These are phyloP conservation scores for Staphylotrichum longicolle DNA, from an alignment of 495 filamentous ascomycete genomes.

Conservation along the genomic window DNA sequence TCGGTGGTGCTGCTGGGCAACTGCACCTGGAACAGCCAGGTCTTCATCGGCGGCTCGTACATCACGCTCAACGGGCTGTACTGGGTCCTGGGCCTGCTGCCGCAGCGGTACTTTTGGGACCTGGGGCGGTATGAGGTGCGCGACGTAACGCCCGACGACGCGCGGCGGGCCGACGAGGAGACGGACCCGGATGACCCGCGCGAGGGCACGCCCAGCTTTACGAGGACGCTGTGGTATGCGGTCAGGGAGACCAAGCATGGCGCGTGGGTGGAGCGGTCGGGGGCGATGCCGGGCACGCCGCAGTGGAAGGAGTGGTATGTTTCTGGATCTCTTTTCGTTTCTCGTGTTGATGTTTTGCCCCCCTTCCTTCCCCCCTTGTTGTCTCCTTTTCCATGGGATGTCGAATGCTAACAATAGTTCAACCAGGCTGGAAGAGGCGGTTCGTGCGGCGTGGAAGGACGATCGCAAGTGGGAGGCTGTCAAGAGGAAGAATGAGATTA, in stretches of 20 bases:
- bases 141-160: conserved; percentile 41
- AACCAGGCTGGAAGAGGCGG: conserved; percentile 46
- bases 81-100: conserved; percentile 54
- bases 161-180: conserved; percentile 31
- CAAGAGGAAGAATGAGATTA: conserved; percentile 47
- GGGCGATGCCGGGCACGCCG: conserved; percentile 48
- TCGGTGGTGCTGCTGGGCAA: conserved; percentile 61
- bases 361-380: not conserved
- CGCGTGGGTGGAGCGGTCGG: conserved; percentile 48
- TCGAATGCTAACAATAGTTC: no score
- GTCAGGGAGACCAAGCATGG: conserved; percentile 51
- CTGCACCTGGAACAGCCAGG: conserved; percentile 58
- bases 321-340: no score
- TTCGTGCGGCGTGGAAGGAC: conserved; percentile 34
- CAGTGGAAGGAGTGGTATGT: conserved; percentile 48
- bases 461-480: conserved; percentile 49
- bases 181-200: conserved; percentile 27
- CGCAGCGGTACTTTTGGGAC: conserved; percentile 51
- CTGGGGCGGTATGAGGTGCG: conserved; percentile 42
- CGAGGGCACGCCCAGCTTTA: conserved; percentile 46
- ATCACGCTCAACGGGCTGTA: conserved; percentile 60
- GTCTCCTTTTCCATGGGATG: not conserved
- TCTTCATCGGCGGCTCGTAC: conserved; percentile 55
- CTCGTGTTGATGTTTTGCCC: not conserved
- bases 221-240: conserved; percentile 56